These are phyloP conservation scores for Boletus eberwhitei DNA, from an alignment of 768 basidiomycete species.

Conservation along the genomic window DNA sequence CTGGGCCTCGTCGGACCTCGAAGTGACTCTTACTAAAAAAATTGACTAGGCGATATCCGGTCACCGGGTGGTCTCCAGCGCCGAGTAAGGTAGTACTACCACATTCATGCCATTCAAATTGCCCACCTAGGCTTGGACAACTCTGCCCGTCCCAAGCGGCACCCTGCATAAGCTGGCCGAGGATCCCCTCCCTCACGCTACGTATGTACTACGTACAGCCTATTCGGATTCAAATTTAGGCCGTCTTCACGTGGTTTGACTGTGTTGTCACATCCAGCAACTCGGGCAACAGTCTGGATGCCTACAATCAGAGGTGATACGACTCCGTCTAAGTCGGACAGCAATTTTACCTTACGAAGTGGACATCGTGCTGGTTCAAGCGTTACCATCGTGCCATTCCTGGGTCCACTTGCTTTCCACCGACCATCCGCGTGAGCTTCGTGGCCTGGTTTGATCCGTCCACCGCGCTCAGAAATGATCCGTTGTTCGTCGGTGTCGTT, in stretches of 20 bases:
- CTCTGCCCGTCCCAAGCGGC: background rate
- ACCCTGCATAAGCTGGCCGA: too few species aligned
- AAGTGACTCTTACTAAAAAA: too few species aligned
- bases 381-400: background rate
- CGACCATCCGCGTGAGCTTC: background rate
- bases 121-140: too few species aligned
- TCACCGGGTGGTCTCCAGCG: too few species aligned
- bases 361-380: background rate
- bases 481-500: background rate
- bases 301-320: background rate
- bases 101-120: background rate
- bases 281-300: background rate
- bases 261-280: background rate
- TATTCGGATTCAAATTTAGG: background rate
- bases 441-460: background rate
- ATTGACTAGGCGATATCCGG: too few species aligned
- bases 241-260: background rate
- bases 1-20: too few species aligned
- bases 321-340: background rate
- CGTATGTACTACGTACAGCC: too few species aligned
- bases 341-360: background rate
- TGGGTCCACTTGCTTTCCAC: background rate
- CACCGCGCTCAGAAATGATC: background rate
- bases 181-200: too few species aligned
- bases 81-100: too few species aligned